Evolutionary conservation across 805 yeast genomes (phyloP).

Genomic region (Blastobotrys robertii): DNA sequence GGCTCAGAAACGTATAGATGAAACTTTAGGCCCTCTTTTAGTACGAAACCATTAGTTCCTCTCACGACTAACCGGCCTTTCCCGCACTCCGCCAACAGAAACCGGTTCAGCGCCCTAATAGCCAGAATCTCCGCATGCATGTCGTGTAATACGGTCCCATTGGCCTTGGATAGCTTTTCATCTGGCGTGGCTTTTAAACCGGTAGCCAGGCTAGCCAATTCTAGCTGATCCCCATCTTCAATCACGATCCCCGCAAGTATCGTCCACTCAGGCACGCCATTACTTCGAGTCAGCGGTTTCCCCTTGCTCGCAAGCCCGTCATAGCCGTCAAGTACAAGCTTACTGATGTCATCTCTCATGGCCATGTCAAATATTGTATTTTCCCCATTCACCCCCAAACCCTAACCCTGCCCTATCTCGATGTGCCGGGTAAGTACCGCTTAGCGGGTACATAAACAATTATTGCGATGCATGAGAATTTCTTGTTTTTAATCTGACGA

Average conservation of each 20-base stretch:
- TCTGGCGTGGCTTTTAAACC: constrained; percentile 79
- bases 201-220: constrained; percentile 49
- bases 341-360: constrained; percentile 14
- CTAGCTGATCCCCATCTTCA: constrained; percentile 16
- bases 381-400: too few species aligned
- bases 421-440: too few species aligned
- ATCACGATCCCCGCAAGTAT: constrained; percentile 66
- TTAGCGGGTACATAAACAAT: too few species aligned
- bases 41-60: background rate
- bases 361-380: background rate
- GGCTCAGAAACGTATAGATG: constrained; percentile 61
- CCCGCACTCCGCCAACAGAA: constrained; percentile 40
- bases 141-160: constrained; percentile 71
- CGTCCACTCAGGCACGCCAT: constrained; percentile 73
- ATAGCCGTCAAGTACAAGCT: constrained; percentile 18
- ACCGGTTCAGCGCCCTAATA: constrained; percentile 58
- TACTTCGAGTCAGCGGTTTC: constrained; percentile 51
- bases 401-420: too few species aligned
- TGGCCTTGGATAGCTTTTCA: constrained; percentile 30
- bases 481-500: too few species aligned
- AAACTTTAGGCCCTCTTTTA: constrained; percentile 28
- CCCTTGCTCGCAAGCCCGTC: constrained; percentile 32
- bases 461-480: too few species aligned
- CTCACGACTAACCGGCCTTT: constrained; percentile 6
- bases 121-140: constrained; percentile 83